These are phyloP conservation scores for Clonostachys sp. DNA, from an alignment of 2,329 filamentous ascomycete species.

Conservation along the genomic window DNA sequence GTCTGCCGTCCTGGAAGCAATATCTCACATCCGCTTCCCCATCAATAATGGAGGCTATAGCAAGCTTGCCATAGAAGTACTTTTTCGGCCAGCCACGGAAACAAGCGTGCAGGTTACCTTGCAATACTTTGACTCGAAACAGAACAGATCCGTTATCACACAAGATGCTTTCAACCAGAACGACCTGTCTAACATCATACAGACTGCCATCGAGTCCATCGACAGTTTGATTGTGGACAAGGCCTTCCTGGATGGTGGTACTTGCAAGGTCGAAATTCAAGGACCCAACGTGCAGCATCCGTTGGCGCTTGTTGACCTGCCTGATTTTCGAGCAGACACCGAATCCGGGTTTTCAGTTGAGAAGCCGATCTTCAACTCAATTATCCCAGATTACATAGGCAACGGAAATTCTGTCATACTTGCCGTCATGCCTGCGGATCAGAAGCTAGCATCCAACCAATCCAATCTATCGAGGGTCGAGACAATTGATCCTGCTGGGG, in stretches of 20 bases:
- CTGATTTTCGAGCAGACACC: conserved; percentile 31
- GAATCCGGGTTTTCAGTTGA: conserved; percentile 20
- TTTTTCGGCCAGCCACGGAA: conserved; percentile 35
- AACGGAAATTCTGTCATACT: conserved; percentile 54
- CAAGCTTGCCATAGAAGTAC: conserved; percentile 55
- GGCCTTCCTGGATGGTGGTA: conserved; percentile 37
- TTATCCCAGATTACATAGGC: conserved; percentile 49
- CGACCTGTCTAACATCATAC: conserved; percentile 41
- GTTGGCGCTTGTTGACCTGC: conserved; percentile 51
- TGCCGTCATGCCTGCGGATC: conserved; percentile 43
- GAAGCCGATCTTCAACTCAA: conserved; percentile 20
- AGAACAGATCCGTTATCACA: conserved; percentile 22
- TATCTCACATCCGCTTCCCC: conserved; percentile 56
- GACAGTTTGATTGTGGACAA: conserved; percentile 22
- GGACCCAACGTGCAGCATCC: conserved; percentile 22
- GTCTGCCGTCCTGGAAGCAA: conserved; percentile 60
- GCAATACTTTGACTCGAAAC: conserved; percentile 15
- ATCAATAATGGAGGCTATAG: conserved; percentile 52
- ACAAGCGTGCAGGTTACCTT: conserved; percentile 37
- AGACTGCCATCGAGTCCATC: conserved; percentile 45
- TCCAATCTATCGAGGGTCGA: conserved; percentile 38
- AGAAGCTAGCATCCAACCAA: conserved; percentile 43
- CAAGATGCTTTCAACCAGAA: conserved; percentile 12
- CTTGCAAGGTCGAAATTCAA: conserved; percentile 35
- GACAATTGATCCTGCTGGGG: conserved; percentile 31